Percentiles rank a stretch among this genome's conserved stretches.
Evolutionary conservation across 495 filamentous ascomycete genomes (phyloP).

Genomic region (Penicillium macrosclerotiorum): DNA sequence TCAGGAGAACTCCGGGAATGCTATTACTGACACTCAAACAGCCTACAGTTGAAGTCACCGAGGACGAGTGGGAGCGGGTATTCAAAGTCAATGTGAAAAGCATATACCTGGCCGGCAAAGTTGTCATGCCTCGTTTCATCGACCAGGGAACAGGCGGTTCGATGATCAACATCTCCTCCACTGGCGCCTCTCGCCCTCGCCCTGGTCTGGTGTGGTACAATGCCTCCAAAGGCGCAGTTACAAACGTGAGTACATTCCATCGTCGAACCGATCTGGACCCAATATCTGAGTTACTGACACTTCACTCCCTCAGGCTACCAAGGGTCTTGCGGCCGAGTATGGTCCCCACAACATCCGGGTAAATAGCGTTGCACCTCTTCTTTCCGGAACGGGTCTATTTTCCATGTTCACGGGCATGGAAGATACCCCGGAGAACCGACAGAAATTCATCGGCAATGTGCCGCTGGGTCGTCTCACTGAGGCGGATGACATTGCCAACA

Average conservation of each 20-base stretch:
- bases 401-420: conserved; percentile 63
- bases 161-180: conserved; percentile 66
- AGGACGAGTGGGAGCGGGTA: conserved; percentile 63
- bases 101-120: conserved; percentile 54
- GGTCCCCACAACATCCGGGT: conserved; percentile 64
- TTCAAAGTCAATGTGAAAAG: conserved; percentile 67
- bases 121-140: conserved; percentile 53
- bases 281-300: neutral
- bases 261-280: no score
- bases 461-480: conserved; percentile 64
- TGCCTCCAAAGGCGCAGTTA: conserved; percentile 63
- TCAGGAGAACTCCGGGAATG: no score
- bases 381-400: conserved; percentile 63
- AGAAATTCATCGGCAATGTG: conserved; percentile 64
- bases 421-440: conserved; percentile 66
- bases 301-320: conserved; percentile 44
- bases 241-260: conserved; percentile 47
- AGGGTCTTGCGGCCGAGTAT: conserved; percentile 68
- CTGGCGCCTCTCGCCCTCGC: conserved; percentile 61
- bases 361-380: conserved; percentile 60
- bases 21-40: conserved; percentile 17
- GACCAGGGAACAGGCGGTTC: conserved; percentile 56
- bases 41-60: conserved; percentile 61
- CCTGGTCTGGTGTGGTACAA: conserved; percentile 71
- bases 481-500: conserved; percentile 64